A percentile compares a stretch with the other conserved stretches of the same genome.
phyloP scores from a whole-genome alignment of 495 filamentous ascomycete species.

The Podospora didyma region DNA sequence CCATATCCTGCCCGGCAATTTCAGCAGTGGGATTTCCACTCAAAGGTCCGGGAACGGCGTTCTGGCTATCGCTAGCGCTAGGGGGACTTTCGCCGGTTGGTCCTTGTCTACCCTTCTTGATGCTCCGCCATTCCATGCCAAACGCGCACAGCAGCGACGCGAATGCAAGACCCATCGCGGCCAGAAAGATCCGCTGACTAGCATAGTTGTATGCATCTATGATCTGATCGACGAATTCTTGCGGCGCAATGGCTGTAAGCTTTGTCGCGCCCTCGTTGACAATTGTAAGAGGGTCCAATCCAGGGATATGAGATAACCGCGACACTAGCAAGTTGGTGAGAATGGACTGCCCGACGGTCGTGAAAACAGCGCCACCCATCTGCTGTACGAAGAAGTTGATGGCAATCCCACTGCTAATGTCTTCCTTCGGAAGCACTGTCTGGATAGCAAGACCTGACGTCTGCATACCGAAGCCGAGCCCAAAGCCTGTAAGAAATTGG shows the following conservation, averaged over 20 bases:
- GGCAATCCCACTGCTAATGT: constrained; percentile 59
- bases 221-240: constrained; percentile 37
- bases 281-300: constrained; percentile 44
- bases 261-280: constrained; percentile 57
- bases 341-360: constrained; percentile 59
- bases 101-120: constrained; percentile 42
- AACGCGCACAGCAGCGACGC: constrained; percentile 46
- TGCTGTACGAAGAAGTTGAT: constrained; percentile 65
- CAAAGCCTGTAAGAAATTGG: constrained; percentile 68
- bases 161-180: constrained; percentile 51
- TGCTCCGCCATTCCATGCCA: constrained; percentile 59
- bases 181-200: constrained; percentile 49
- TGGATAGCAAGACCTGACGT: constrained; percentile 61
- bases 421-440: constrained; percentile 49
- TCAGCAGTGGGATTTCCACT: neutral
- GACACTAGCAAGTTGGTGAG: constrained; percentile 56
- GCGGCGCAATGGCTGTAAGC: constrained; percentile 39
- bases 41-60: neutral
- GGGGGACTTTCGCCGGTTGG: neutral
- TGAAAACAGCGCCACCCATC: constrained; percentile 63
- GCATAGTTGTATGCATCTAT: constrained; percentile 56
- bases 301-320: constrained; percentile 41
- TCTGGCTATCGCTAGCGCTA: neutral
- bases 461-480: constrained; percentile 71
- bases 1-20: neutral